phyloP scores from a whole-genome alignment of 2,329 filamentous ascomycete genomes.

The Colletotrichum sp. region DNA sequence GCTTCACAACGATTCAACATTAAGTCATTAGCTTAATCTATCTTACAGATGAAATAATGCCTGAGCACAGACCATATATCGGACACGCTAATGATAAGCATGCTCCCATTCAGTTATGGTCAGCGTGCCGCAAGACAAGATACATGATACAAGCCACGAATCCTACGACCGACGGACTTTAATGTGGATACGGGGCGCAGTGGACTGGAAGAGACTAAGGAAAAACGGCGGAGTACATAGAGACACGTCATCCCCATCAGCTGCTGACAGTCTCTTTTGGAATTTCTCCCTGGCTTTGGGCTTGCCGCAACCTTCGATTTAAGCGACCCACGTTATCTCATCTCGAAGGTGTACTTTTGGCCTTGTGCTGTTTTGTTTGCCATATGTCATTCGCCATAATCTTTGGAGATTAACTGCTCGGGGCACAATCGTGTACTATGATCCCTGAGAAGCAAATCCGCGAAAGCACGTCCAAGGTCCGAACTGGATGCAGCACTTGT shows the following conservation, averaged over 20 bases:
- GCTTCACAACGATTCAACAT: not conserved
- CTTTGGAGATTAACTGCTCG: not conserved
- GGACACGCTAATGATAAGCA: not conserved
- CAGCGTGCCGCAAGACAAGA: not conserved
- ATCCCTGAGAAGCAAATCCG: not conserved
- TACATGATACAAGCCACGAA: not conserved
- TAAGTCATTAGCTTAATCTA: not conserved
- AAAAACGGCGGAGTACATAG: not conserved
- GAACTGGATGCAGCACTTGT: not conserved
- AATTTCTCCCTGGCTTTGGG: not conserved
- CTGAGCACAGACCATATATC: not conserved
- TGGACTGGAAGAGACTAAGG: not conserved
- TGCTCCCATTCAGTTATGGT: not conserved
- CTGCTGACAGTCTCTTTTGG: not conserved
- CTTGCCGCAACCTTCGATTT: not conserved
- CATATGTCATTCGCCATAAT: not conserved
- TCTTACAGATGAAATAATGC: not conserved
- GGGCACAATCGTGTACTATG: not conserved
- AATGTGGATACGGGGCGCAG: not conserved
- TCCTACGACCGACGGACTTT: not conserved
- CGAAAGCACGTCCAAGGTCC: not conserved
- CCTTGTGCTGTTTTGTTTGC: not conserved
- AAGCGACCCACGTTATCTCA: not conserved
- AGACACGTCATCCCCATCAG: not conserved
- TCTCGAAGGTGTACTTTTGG: not conserved